Base-by-base conservation (phyloP, 1,139 yeast species). In the Kodamaea derodonti region DNA sequence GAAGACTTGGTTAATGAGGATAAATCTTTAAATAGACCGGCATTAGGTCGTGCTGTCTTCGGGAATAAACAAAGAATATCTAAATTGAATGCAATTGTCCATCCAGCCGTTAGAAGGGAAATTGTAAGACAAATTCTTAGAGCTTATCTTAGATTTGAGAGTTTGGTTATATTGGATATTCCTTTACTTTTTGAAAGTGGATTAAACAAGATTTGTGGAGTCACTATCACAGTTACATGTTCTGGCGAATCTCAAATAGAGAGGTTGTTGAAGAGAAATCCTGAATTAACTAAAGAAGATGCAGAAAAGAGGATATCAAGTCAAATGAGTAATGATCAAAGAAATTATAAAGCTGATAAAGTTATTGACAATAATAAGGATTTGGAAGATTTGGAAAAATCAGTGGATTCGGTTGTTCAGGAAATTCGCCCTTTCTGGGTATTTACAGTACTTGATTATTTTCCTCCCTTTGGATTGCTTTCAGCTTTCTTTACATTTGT, bases 131-230 rank as follows among this genome's bases (percentile, higher is more conserved):
- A 75, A 47, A 62, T 87, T 1, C 32, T 83, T 2, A 42, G 47
- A 36, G 78, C 78, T n/a, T 90, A 87, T 68, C 18, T 74, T 10
- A 34, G 45, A 11, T 75, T 52, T 37, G 56, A 52, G 62, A 57
- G 66, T 12, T 49, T 87, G 51, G 88, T 90, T 11, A 64, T 94
- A 0, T 60, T 92, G 39, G 99, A 94, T 51, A 92, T 92, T 2
- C 99, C 99, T 0, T 63, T 94, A 27, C 64, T 94, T 20, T 92
- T 85, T 58, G 98, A 94, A 54, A 73, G 88, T 24, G 76, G 79
- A 1, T 65, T 92, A 45, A 78, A 86, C 52, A 53, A 60, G 37
- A 60, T 84, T 22, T 90, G 97, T 56, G 95, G 95, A 0, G 55
- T 66, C 7, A 75, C 83, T 0, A 57, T 92, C 2, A 80, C 86